phyloP scores from a whole-genome alignment of 2,329 filamentous ascomycete species.

The Xylaria multiplex region DNA sequence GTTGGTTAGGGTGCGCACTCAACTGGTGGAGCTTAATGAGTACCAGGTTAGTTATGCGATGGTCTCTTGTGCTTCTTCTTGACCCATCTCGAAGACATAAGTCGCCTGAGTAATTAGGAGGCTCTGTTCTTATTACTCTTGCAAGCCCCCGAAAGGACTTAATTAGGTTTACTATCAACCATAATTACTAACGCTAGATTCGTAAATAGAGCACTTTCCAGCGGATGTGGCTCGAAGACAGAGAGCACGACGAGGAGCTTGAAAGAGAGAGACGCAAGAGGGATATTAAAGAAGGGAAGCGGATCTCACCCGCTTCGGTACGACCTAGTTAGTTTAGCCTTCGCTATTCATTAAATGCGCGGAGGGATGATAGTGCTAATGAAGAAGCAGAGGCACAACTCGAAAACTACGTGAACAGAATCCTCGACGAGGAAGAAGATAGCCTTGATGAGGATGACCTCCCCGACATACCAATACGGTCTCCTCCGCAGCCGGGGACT shows the following conservation, averaged over 20 bases:
- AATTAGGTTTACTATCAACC: background rate
- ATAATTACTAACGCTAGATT: background rate
- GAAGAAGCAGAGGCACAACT: background rate
- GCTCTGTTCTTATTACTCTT: background rate
- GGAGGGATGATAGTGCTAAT: background rate
- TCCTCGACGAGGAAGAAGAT: background rate
- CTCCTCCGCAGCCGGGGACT: constrained; percentile 4
- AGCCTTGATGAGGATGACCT: too few relatives aligned
- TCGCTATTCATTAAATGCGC: background rate
- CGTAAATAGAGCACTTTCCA: constrained; percentile 28
- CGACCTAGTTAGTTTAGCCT: constrained; percentile 5
- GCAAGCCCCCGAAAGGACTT: background rate
- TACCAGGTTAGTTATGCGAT: constrained; percentile 32
- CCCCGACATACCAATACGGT: too few relatives aligned
- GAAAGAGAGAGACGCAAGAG: constrained; percentile 23
- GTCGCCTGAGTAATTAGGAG: background rate
- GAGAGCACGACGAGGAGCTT: constrained; percentile 16
- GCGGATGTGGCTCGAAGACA: constrained; percentile 43
- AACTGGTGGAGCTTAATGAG: constrained; percentile 35
- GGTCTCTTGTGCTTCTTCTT: background rate
- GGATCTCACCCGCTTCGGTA: background rate
- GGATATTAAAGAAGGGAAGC: constrained; percentile 1
- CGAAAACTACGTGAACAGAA: background rate
- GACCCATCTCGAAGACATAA: background rate
- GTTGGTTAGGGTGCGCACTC: constrained; percentile 33